Evolutionary conservation across 169 alveolate genomes (phyloP).

Genomic region (Cryptosporidium tyzzeri): DNA sequence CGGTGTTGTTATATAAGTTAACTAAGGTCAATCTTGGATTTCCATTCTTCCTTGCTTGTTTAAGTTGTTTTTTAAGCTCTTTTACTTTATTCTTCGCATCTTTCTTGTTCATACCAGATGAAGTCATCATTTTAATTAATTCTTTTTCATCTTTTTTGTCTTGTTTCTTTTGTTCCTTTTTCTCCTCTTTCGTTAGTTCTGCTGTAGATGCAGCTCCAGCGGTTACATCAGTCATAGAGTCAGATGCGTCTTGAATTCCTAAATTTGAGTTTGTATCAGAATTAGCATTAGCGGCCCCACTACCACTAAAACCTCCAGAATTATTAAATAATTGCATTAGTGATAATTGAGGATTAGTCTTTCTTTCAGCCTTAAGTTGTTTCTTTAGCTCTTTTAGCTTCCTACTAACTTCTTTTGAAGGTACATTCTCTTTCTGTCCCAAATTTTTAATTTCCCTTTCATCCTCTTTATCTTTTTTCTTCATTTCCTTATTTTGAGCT

Average conservation of each 20-base stretch:
- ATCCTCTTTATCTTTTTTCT: conserved; percentile 20
- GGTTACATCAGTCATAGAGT: not conserved
- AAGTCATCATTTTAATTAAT: not conserved
- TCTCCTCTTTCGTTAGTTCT: conserved; percentile 32
- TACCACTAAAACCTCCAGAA: conserved; percentile 26
- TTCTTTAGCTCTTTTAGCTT: conserved; percentile 30
- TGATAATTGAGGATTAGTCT: not conserved
- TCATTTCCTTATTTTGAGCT: not conserved
- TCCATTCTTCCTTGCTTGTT: conserved; percentile 1
- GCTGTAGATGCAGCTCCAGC: not conserved
- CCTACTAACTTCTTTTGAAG: not conserved
- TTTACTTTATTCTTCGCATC: conserved; percentile 15
- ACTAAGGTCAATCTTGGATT: conserved; percentile 22
- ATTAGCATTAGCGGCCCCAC: not conserved
- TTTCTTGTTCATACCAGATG: not conserved
- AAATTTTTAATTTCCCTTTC: conserved; percentile 21
- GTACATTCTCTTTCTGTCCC: conserved; percentile 6
- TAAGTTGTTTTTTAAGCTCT: conserved; percentile 16
- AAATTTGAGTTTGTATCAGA: not conserved
- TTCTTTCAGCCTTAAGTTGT: conserved; percentile 9
- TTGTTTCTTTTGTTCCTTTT: conserved; percentile 49
- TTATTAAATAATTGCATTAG: conserved; percentile 23
- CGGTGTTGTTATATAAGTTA: not conserved
- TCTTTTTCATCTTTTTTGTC: conserved; percentile 23
- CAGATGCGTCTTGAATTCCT: too few relatives aligned